Base-by-base conservation (phyloP, 495 filamentous ascomycete species). In the Pseudotulostoma volvatum region DNA sequence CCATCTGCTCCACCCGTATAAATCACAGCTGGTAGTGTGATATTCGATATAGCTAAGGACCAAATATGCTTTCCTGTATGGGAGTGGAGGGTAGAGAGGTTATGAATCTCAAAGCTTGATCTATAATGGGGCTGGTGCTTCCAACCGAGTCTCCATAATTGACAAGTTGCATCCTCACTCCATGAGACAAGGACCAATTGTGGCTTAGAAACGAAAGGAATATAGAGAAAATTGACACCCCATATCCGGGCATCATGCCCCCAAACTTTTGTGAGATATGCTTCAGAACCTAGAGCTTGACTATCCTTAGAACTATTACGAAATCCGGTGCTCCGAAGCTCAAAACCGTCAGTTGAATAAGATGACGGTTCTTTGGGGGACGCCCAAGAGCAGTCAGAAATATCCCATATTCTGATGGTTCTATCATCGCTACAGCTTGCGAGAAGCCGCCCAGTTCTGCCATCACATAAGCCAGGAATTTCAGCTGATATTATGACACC, bases 391-490 rank as follows among this genome's bases (percentile, higher is more conserved):
- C 71, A 59, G 28, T 68, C 57, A 0, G 75, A 68, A 14, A 97
- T 71, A 45, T 94, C 76, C 92, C 92, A 96, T 0, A 96, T 58
- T 20, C 84, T 66, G 19, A 99, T 75, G 0, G 86, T 93, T 36
- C 90, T 69, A 55, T 99, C 90, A 56, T 99, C 90, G 46, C 88
- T 95, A 50, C 90, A 99, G 41, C 84, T 95, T 17, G 81, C 81
- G 2, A 99, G 59, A 9, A 93, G 44, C 32, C 82, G 66, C 14
- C 58, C 56, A 14, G 54, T 51, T 7, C 48, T 43, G 7, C 52
- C 59, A 3, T 47, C 44, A n/a, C 50, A 52, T 3, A 57, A 39
- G 8, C 50, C 44, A 7, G 47, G 39, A 3, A 87, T 61, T 25
- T 63, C 53, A 0, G 70, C 64, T 0, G 84, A 94, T 17, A 95